Evolutionary conservation across 2,329 filamentous ascomycete species (phyloP), one percentile per base, ranked within the genome.

Genomic region (Verticillium isaacii): DNA sequence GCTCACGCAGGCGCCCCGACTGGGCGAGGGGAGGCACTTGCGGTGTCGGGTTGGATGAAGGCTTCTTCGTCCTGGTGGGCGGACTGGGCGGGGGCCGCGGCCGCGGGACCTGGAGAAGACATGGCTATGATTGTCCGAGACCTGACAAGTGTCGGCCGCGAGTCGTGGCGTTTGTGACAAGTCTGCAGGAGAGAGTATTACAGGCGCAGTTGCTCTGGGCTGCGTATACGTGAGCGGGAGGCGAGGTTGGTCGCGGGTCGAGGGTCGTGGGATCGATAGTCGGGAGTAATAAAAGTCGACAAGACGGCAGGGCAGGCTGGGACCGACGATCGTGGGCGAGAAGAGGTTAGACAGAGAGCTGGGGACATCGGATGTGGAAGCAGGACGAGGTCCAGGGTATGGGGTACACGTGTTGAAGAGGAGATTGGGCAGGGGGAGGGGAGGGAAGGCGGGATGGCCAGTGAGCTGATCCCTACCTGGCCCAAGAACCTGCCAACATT

Each of bases 41-140:
- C 65, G 19, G 34, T 60, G 56, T 66, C 65, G 7, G 65, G 65
- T 50, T 66, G 65, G 32, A 66, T 62, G 59, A 61, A 60, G 6
- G 55, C 15, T 14, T 65, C 65, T 52, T 66, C 65, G 7, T 65
- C 63, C 54, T 64, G 58, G 58, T 36, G 19, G 54, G 41, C 15
- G 15, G 37, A 17, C 15, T 41, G 37, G 5, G 5, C 37, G 14
- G 12, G 37, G 15, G 6, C 37, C 2, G 37, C 37, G 15, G 37
- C 37, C 6, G 37, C 17, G 12, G 37, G 14, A 3, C 14, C 37
- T 7, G 37, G 37, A 7, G 37, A 41, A 12, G 17, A 41, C 37
- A 41, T 41, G 37, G 34, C 34, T 9, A 9, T 36, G 34, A 36
- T 36, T 3, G 34, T 36, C 34, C 14, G 9, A 14, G 11, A 14